A percentile compares a stretch with the other conserved stretches of the same genome.
phyloP scores from a whole-genome alignment of 805 yeast genomes.

The Vanderwaltozyma yarrowii region DNA sequence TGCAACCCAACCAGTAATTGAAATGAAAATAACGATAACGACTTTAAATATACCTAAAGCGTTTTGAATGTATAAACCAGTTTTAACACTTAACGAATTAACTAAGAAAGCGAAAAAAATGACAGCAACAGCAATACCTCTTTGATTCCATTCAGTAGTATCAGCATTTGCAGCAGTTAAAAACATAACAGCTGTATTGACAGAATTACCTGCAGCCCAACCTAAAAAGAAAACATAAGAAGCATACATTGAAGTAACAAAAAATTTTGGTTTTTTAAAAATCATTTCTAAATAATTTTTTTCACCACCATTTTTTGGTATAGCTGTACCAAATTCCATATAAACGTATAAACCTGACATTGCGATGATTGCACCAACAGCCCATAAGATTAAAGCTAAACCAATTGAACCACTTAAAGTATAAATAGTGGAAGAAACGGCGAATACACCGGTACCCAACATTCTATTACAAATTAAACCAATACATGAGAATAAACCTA shows the following conservation, averaged over 20 bases:
- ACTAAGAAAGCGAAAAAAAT: conserved; percentile 59
- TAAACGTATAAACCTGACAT: conserved; percentile 55
- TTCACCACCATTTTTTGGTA: conserved; percentile 80
- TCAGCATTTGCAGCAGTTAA: conserved; percentile 63
- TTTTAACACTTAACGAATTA: conserved; percentile 49
- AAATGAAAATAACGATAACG: conserved; percentile 56
- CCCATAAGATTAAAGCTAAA: conserved; percentile 60
- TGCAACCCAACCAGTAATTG: conserved; percentile 77
- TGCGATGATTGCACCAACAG: conserved; percentile 62
- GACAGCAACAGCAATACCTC: conserved; percentile 69
- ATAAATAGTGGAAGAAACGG: conserved; percentile 53
- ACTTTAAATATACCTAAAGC: conserved; percentile 63
- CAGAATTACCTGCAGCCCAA: conserved; percentile 80
- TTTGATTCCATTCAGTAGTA: conserved; percentile 62
- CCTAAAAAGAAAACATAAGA: conserved; percentile 67
- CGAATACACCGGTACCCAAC: conserved; percentile 69
- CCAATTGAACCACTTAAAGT: conserved; percentile 57
- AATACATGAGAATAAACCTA: conserved; percentile 49
- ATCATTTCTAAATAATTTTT: conserved; percentile 70
- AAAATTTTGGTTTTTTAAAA: conserved; percentile 56
- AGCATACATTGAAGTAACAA: conserved; percentile 57
- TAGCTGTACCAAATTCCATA: conserved; percentile 71
- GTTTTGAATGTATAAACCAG: conserved; percentile 59
- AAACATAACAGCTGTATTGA: conserved; percentile 70
- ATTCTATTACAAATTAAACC: conserved; percentile 59